These are phyloP conservation scores for Trichomonascaceae sp. DNA, from an alignment of 1,139 yeast genomes.

Conservation along the genomic window DNA sequence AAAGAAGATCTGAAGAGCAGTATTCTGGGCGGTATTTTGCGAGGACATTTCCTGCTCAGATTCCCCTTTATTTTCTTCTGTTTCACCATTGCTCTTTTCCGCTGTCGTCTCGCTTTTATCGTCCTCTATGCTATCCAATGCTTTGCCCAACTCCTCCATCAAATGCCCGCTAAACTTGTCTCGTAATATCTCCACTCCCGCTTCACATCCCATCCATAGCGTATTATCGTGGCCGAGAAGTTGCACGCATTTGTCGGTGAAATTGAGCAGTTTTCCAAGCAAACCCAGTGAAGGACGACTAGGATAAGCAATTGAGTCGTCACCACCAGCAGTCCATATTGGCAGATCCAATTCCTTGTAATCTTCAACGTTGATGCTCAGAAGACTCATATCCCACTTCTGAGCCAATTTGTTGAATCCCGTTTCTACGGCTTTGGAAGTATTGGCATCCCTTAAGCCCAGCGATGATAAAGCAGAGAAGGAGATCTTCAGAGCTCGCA, in stretches of 20 bases:
- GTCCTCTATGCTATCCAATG: background rate
- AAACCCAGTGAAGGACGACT: background rate
- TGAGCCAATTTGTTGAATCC: background rate
- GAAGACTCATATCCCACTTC: background rate
- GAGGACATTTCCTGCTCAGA: background rate
- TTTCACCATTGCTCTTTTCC: background rate
- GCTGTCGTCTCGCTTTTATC: background rate
- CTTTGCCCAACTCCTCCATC: background rate
- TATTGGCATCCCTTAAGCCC: background rate
- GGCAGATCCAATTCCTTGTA: background rate
- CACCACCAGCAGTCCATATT: background rate
- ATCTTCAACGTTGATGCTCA: background rate
- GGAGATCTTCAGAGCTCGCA: slow-evolving; percentile 2
- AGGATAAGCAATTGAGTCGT: background rate
- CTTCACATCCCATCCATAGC: background rate
- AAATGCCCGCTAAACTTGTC: background rate
- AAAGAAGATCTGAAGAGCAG: slow-evolving; percentile 9
- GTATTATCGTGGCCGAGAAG: slow-evolving; percentile 2
- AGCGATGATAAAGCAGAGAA: background rate
- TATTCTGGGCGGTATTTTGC: background rate
- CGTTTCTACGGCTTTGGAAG: background rate
- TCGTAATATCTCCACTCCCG: background rate
- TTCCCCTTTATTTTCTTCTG: background rate
- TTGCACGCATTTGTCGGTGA: background rate
- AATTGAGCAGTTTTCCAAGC: background rate